Conservation (phyloP, 2,329 filamentous ascomycete species). For the Aureobasidium sp. region DNA sequence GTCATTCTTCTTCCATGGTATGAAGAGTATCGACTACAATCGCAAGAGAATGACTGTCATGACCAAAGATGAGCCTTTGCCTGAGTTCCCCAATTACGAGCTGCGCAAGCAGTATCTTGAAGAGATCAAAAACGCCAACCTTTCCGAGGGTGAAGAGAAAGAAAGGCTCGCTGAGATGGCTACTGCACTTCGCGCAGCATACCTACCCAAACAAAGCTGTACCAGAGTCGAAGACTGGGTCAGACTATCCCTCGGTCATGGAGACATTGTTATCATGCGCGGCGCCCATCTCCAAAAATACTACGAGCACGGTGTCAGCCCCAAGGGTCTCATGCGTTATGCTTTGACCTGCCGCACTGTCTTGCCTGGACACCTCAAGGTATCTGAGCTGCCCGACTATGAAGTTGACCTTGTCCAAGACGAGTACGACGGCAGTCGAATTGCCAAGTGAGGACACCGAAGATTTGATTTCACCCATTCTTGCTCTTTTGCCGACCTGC, state of each 20-base stretch:
- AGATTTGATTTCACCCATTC: neutral
- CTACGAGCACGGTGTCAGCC: slow-evolving; percentile 51
- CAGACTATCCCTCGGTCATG: slow-evolving; percentile 47
- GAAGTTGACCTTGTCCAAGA: slow-evolving; percentile 27
- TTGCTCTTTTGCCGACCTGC: neutral
- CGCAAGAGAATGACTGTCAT: slow-evolving; percentile 17
- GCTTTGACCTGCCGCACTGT: slow-evolving; percentile 50
- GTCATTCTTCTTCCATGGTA: slow-evolving; percentile 35
- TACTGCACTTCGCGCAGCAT: slow-evolving; percentile 26
- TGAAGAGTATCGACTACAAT: slow-evolving; percentile 12
- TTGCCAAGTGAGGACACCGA: neutral
- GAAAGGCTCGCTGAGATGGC: slow-evolving; percentile 26
- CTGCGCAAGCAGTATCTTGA: slow-evolving; percentile 26
- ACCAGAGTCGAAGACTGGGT: slow-evolving; percentile 25
- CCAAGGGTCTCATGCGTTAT: slow-evolving; percentile 45
- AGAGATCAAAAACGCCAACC: slow-evolving; percentile 17
- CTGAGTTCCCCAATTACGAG: slow-evolving; percentile 26
- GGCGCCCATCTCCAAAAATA: slow-evolving; percentile 49
- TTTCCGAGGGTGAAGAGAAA: slow-evolving; percentile 18
- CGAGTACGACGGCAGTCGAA: slow-evolving; percentile 27
- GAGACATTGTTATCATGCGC: slow-evolving; percentile 58
- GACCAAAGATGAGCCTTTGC: slow-evolving; percentile 14
- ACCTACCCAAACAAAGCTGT: slow-evolving; percentile 18
- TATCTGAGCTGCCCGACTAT: slow-evolving; percentile 30
- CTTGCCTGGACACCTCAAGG: slow-evolving; percentile 34